Conservation (phyloP, 495 filamentous ascomycete species). For the Rhypophila decipiens region DNA sequence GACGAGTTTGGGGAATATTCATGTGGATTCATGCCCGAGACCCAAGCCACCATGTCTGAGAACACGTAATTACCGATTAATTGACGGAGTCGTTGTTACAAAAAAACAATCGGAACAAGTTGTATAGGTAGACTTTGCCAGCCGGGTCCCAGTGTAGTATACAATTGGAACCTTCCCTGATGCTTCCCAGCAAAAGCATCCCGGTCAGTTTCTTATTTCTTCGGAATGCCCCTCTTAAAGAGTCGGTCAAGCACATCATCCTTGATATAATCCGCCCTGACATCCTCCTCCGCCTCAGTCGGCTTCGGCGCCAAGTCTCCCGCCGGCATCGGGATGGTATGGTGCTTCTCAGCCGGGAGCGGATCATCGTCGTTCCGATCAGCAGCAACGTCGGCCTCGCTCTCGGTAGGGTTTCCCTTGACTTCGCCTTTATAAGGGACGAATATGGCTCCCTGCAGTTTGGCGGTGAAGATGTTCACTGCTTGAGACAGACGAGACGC, state of each 20-base stretch:
- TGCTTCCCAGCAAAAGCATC: too few species aligned
- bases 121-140: too few species aligned
- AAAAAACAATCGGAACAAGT: too few species aligned
- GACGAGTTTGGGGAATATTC: too few species aligned
- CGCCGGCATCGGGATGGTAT: conserved; percentile 11
- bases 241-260: conserved; percentile 20
- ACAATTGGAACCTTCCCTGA: too few species aligned
- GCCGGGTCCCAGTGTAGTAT: too few species aligned
- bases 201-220: too few species aligned
- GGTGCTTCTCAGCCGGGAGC: conserved; percentile 15
- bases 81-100: too few species aligned
- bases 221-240: too few species aligned
- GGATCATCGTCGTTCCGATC: conserved; percentile 22
- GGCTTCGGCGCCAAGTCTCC: conserved; percentile 10
- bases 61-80: too few species aligned
- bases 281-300: conserved; percentile 20
- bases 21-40: too few species aligned
- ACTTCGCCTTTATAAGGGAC: conserved; percentile 9
- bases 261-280: conserved; percentile 12
- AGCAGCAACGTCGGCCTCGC: conserved; percentile 22
- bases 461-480: background rate
- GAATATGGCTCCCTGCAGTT: background rate
- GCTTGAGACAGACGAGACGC: background rate
- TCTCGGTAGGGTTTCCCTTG: conserved; percentile 22
- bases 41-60: too few species aligned